Base-by-base conservation (phyloP, 2,329 filamentous ascomycete genomes). In the Cercospora sp. region DNA sequence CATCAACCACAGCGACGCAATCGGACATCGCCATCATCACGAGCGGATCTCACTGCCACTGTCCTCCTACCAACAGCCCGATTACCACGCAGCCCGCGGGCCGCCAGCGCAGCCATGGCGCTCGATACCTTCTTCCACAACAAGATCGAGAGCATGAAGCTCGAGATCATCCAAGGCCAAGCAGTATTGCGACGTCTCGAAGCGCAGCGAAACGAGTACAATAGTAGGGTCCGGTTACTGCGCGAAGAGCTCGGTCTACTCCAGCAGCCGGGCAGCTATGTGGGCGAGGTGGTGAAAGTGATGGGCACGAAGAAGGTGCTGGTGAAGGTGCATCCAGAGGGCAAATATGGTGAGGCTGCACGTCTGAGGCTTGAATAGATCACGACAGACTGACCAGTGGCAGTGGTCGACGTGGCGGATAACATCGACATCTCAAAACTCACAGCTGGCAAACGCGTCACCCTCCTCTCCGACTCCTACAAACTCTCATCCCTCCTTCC, bases 61-160 rank as follows among this genome's bases (percentile, higher is more conserved):
- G 55, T 10, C 30, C 8, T 40, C 28, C 28, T 4, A 45, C 34
- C 12, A 16, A 53, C 62, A 28, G 16, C 4, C 9, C 7, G 13
- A 59, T 43, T 26, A 8, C 30, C 45, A 3, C 18, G 6, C n/a
- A 18, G 37, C n/a, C 51, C 57, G 18, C 34, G 34, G 40, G 59
- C 67, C 58, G 58, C 69, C 67, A 51, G 60, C 53, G 78, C 80
- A 87, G 90, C 80, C 81, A 99, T 99, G 95, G 94, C 94, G 88
- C 92, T 99, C 84, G 95, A 98, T 83, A 97, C 91, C 83, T 99
- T 97, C 85, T 99, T 97, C 83, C 92, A 95, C 85, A 98, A 98
- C 87, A 99, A 99, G 87, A 98, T 98, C 84, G 95, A 99, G 92
- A 90, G 91, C 81, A 97, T 98, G 92, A 98, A 98, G 91, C 93